Conservation (phyloP, 2,329 filamentous ascomycete genomes). For the Pseudogymnoascus sp. region DNA sequence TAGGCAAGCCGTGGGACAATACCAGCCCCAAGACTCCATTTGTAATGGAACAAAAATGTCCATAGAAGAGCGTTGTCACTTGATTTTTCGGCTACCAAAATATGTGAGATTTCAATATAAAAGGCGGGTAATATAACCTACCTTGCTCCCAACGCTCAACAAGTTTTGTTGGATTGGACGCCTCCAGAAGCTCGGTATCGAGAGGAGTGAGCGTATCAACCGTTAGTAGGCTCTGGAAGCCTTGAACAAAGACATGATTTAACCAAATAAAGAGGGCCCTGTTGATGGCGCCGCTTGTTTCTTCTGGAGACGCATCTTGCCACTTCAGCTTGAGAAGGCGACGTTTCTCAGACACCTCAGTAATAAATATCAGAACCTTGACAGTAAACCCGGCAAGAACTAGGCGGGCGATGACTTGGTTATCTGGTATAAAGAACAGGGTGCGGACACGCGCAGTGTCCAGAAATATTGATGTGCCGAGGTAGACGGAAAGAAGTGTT, state of each 20-base stretch:
- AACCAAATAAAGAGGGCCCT: constrained; percentile 34
- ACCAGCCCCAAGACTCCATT: constrained; percentile 6
- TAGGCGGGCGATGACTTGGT: constrained; percentile 23
- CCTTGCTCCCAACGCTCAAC: neutral
- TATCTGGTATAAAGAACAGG: constrained; percentile 32
- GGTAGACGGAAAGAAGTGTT: constrained; percentile 34
- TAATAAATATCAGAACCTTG: constrained; percentile 29
- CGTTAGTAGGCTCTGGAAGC: constrained; percentile 22
- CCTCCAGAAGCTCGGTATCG: constrained; percentile 22
- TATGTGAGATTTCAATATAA: neutral
- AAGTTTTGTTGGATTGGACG: neutral
- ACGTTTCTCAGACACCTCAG: constrained; percentile 33
- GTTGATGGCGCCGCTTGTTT: constrained; percentile 29
- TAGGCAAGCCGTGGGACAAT: constrained; percentile 34
- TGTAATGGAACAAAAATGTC: constrained; percentile 12
- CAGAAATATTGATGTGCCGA: constrained; percentile 37
- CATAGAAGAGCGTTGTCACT: neutral
- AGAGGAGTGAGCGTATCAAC: constrained; percentile 25
- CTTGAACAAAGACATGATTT: constrained; percentile 27
- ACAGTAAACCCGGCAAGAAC: constrained; percentile 24
- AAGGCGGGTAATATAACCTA: neutral
- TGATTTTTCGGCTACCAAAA: neutral
- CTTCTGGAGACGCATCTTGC: constrained; percentile 22
- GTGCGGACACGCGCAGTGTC: constrained; percentile 39
- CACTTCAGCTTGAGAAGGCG: constrained; percentile 25